Evolutionary conservation across 148 eudicot genomes (phyloP).

Genomic region (Silene conica): DNA sequence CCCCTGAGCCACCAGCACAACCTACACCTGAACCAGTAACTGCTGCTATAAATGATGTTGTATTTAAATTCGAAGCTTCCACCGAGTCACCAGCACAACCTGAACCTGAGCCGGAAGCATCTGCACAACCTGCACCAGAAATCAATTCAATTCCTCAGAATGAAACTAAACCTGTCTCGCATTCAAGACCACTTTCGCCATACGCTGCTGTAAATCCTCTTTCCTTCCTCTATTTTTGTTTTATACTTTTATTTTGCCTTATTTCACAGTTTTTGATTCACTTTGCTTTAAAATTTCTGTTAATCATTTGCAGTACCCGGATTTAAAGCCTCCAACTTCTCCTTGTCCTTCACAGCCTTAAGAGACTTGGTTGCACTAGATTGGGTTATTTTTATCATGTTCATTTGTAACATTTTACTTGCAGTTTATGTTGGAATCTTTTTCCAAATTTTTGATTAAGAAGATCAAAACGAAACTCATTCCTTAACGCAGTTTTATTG

Average conservation of each 20-base stretch:
- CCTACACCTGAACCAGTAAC: conserved; percentile 14
- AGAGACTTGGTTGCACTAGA: background rate
- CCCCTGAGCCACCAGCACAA: conserved; percentile 26
- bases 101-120: conserved; percentile 38
- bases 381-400: background rate
- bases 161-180: conserved; percentile 53
- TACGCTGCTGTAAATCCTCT: conserved; percentile 54
- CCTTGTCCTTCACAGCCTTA: conserved; percentile 79
- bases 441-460: background rate
- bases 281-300: background rate
- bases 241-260: background rate
- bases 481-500: background rate
- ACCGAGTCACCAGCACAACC: conserved; percentile 23
- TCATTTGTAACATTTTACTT: background rate
- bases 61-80: conserved; percentile 11
- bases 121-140: conserved; percentile 39
- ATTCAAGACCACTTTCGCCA: conserved; percentile 71
- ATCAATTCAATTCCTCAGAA: conserved; percentile 47
- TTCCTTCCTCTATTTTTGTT: background rate
- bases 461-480: background rate
- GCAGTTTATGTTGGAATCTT: background rate
- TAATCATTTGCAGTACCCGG: conserved; percentile 76
- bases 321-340: conserved; percentile 90
- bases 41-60: background rate
- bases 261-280: background rate